Evolutionary conservation across 1,284 basidiomycete species (phyloP).

Genomic region (Ceratobasidium sp.): DNA sequence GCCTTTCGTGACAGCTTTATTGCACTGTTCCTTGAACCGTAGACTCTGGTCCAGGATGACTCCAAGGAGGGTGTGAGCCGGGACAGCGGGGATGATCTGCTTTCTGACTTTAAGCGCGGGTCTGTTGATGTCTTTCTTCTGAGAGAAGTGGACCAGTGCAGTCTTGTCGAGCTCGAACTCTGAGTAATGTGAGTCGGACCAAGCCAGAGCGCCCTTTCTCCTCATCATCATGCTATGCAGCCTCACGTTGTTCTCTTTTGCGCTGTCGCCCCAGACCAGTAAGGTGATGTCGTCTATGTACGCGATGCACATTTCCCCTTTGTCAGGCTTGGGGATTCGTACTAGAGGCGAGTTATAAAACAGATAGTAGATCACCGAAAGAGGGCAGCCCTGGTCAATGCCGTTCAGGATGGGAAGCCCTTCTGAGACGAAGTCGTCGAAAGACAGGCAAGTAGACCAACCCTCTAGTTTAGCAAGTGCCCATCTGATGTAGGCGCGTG

Average conservation of each 20-base stretch:
- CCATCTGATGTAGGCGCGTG: not conserved
- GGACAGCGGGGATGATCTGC: no score
- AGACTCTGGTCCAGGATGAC: not conserved
- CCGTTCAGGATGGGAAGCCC: not conserved
- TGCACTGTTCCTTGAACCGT: not conserved
- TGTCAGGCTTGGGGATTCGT: not conserved
- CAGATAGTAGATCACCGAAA: conserved; percentile 33
- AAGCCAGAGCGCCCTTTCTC: no score
- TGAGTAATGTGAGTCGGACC: not conserved
- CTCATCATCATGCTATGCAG: not conserved
- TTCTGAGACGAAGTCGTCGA: not conserved
- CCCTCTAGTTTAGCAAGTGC: not conserved
- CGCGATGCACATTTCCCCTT: not conserved
- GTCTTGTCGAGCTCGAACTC: conserved; percentile 1
- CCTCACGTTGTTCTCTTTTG: no score
- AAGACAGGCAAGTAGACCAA: not conserved
- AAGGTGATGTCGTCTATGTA: not conserved
- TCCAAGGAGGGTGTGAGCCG: not conserved
- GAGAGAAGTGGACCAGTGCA: not conserved
- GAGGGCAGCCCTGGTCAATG: no score
- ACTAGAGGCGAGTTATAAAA: conserved; percentile 5
- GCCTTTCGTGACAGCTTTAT: not conserved
- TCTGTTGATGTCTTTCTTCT: not conserved
- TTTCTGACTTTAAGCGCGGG: not conserved
- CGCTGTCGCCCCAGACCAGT: no score